Evolutionary conservation across 2,329 filamentous ascomycete species (phyloP).

Genomic region (Alternaria metachromatica): DNA sequence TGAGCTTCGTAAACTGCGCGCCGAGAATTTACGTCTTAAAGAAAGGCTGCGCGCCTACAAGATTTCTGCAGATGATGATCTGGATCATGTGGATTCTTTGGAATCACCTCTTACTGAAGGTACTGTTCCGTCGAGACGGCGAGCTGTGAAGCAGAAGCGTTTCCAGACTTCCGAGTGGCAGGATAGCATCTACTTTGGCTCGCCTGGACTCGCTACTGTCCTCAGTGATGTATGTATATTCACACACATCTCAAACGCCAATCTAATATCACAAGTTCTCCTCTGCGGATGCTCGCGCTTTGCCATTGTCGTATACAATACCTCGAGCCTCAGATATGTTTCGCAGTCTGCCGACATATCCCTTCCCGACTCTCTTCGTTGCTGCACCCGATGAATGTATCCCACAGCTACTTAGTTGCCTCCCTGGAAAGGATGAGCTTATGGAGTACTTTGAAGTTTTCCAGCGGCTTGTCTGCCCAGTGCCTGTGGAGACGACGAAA

Average conservation of each 20-base stretch:
- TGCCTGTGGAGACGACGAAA: conserved; percentile 52
- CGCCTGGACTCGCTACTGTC: conserved; percentile 56
- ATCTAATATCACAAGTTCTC: conserved; percentile 51
- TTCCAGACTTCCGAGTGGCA: conserved; percentile 51
- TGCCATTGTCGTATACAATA: conserved; percentile 53
- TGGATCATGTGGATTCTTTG: conserved; percentile 32
- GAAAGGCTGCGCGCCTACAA: conserved; percentile 48
- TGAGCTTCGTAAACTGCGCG: conserved; percentile 55
- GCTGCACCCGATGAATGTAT: conserved; percentile 44
- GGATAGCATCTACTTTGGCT: conserved; percentile 59
- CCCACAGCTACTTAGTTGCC: conserved; percentile 45
- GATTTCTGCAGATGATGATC: conserved; percentile 47
- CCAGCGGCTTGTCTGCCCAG: conserved; percentile 52
- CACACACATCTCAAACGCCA: background rate
- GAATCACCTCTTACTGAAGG: conserved; percentile 30
- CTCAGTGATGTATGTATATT: conserved; percentile 51
- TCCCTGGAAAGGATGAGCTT: conserved; percentile 51
- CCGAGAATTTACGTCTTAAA: conserved; percentile 55
- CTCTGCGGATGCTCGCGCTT: conserved; percentile 45
- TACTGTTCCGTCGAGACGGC: conserved; percentile 27
- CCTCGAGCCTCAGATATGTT: conserved; percentile 54
- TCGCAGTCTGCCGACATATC: conserved; percentile 48
- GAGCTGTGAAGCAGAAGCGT: conserved; percentile 40
- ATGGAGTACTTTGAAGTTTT: conserved; percentile 52
- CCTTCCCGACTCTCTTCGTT: conserved; percentile 55